Evolutionary conservation across 768 basidiomycete species (phyloP).

Genomic region (Butyriboletus loyo): DNA sequence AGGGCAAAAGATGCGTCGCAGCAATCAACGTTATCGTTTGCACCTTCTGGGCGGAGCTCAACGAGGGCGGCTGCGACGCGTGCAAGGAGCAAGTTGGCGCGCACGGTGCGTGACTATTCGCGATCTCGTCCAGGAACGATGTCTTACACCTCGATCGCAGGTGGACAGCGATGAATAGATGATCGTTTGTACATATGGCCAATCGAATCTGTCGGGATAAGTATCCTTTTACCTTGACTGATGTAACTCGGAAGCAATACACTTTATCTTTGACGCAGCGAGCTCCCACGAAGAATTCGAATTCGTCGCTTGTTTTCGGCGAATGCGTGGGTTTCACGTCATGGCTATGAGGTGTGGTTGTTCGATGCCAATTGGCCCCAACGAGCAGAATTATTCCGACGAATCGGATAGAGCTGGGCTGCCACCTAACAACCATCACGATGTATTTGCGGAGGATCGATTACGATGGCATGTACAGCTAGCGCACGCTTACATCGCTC

Average conservation of each 20-base stretch:
- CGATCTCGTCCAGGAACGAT: neutral
- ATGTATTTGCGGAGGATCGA: neutral
- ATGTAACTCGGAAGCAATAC: neutral
- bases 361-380: neutral
- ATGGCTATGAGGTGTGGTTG: neutral
- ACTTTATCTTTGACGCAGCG: neutral
- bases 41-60: slow-evolving; percentile 53
- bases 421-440: neutral
- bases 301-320: neutral
- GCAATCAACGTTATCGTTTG: slow-evolving; percentile 56
- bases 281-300: neutral
- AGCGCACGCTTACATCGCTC: neutral
- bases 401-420: neutral
- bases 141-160: slow-evolving; percentile 1
- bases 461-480: too few relatives aligned
- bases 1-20: slow-evolving; percentile 31
- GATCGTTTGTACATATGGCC: neutral
- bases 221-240: neutral
- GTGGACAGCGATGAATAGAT: slow-evolving; percentile 30
- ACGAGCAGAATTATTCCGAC: neutral
- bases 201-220: neutral
- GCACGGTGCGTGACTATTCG: slow-evolving; percentile 31
- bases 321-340: neutral
- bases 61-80: slow-evolving; percentile 67
- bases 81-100: slow-evolving; percentile 61